Evolutionary conservation across 345 rosid species (phyloP), one percentile per base, ranked within the genome.

Genomic region (Gynandropsis gynandra): DNA sequence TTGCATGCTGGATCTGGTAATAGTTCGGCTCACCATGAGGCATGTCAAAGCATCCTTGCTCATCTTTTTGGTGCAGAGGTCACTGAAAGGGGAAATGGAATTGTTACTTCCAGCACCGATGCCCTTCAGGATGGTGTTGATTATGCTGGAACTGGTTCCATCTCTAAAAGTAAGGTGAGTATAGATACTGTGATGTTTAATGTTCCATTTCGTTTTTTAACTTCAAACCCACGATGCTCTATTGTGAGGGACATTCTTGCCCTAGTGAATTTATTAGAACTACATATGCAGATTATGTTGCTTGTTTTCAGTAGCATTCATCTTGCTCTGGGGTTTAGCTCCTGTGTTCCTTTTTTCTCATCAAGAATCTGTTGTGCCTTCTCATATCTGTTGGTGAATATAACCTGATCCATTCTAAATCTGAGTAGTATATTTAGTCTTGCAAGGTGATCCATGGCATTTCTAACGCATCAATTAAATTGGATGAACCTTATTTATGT

Each of bases 151-250:
- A 72, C 67, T 60, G 79, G 72, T 65, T 64, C 83, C 54, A 63
- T 80, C 52, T 65, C 69, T 71, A 87, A 78, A 78, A 80, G 75
- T 61, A 90, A 87, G 96, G 97, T 89, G 73, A 61, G 66, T 42
- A 10, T 19, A 24, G 39, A 38, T 57, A 16, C 50, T 47, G 61
- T 45, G 10, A 9, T 35, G 38, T 56, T 55, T 63, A 24, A 41
- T 48, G 45, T 15, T 36, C 35, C 20, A 48, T 32, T 18, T 47
- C 48, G 29, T 49, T 40, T 11, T 33, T 42, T 42, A 13, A 42
- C 34, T 46, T 13, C 42, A 16, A 38, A 37, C 36, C 24, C 29
- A 15, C 38, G 34, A 36, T 50, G 24, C 42, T 64, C 45, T 50
- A 41, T 8, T 7, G n/a, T 12, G 17, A 27, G 17, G 19, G 27